phyloP scores from a whole-genome alignment of 805 yeast genomes.

The Candida hispaniensis region DNA sequence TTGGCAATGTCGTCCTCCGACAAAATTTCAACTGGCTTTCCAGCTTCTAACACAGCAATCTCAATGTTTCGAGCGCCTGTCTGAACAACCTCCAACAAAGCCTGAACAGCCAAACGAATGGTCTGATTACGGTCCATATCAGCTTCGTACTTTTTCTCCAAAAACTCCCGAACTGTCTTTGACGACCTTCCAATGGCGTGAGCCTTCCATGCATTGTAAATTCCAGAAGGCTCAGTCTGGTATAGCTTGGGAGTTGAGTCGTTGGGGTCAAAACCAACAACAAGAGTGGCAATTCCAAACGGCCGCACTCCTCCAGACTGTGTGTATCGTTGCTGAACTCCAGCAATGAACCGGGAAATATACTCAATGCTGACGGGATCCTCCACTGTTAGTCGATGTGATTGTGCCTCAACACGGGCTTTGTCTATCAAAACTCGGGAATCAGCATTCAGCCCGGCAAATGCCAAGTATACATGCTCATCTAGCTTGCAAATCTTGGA shows the following conservation, averaged over 20 bases:
- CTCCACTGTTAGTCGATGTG: constrained; percentile 85
- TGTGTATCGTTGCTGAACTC: constrained; percentile 92
- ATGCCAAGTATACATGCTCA: constrained; percentile 80
- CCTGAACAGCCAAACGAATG: constrained; percentile 69
- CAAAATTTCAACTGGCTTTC: constrained; percentile 44
- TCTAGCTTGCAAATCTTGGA: constrained; percentile 87
- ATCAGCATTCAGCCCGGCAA: constrained; percentile 98
- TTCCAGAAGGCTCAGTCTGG: constrained; percentile 96
- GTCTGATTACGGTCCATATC: constrained; percentile 59
- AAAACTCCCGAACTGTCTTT: constrained; percentile 88
- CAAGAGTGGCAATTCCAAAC: constrained; percentile 88
- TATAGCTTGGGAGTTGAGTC: constrained; percentile 72
- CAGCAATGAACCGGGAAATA: constrained; percentile 90
- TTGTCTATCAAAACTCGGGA: constrained; percentile 89
- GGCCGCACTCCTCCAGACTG: constrained; percentile 99
- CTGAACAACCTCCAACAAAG: constrained; percentile 90
- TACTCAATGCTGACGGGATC: constrained; percentile 89
- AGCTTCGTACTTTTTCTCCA: constrained; percentile 72
- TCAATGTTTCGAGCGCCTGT: constrained; percentile 97
- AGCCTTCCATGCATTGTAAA: constrained; percentile 96
- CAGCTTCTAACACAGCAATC: constrained; percentile 74
- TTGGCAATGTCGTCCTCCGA: constrained; percentile 61
- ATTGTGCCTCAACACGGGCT: constrained; percentile 94
- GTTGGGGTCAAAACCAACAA: constrained; percentile 89
- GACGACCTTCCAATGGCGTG: constrained; percentile 92